Conservation (phyloP, 345 rosid species). For the Psidium guajava region DNA sequence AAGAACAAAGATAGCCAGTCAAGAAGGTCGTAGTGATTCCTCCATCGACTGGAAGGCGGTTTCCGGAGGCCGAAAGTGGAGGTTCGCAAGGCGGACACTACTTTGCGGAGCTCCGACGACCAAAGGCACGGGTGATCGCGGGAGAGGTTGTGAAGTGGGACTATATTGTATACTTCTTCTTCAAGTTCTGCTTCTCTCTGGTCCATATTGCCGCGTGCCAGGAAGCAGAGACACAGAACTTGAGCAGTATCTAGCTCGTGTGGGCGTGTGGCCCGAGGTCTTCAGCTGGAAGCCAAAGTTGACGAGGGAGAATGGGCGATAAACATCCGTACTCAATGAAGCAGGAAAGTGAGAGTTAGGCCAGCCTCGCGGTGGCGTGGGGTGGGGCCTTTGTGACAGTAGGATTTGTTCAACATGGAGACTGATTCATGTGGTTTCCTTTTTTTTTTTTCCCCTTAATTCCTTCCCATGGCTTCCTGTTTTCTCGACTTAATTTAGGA, state of each 20-base stretch:
- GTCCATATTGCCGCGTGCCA: not conserved
- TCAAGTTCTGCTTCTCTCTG: not conserved
- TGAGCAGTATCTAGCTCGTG: not conserved
- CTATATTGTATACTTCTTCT: conserved; percentile 42
- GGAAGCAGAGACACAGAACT: not conserved
- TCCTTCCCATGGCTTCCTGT: too few species aligned
- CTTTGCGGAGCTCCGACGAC: conserved; percentile 64
- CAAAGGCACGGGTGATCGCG: conserved; percentile 54
- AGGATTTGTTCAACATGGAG: too few species aligned
- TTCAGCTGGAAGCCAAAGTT: too few species aligned
- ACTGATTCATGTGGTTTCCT: too few species aligned
- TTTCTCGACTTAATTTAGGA: too few species aligned
- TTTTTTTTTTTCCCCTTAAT: too few species aligned
- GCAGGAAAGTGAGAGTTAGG: too few species aligned
- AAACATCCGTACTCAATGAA: too few species aligned
- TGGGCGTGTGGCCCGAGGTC: not conserved
- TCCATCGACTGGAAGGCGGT: conserved; percentile 29
- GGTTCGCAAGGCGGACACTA: conserved; percentile 39
- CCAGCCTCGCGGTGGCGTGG: too few species aligned
- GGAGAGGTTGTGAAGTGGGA: conserved; percentile 46
- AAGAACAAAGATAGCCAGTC: conserved; percentile 51
- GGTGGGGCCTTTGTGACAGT: too few species aligned
- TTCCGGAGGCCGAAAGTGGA: conserved; percentile 37
- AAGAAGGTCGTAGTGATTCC: conserved; percentile 40
- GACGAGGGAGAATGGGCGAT: not conserved